These are phyloP conservation scores for Phytophthora cajani DNA, from an alignment of 352 stramenopile genomes.

Conservation along the genomic window DNA sequence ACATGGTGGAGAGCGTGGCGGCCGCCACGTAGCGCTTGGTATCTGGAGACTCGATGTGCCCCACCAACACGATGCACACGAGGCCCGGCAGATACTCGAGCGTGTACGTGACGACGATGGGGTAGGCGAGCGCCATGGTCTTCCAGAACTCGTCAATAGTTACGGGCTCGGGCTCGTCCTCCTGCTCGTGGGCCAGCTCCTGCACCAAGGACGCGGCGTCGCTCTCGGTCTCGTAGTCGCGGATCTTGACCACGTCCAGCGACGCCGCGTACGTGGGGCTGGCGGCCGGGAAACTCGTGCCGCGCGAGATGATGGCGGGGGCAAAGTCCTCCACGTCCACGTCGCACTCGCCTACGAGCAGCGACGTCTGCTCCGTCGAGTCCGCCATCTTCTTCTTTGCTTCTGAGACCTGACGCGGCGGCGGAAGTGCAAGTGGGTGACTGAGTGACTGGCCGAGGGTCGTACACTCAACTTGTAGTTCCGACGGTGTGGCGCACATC, in stretches of 20 bases:
- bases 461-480: not conserved
- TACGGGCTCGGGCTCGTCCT: constrained; percentile 48
- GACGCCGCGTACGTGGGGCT: constrained; percentile 57
- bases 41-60: constrained; percentile 63
- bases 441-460: not conserved
- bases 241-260: constrained; percentile 48
- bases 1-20: constrained; percentile 71
- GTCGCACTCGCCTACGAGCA: constrained; percentile 25
- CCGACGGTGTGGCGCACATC: not conserved
- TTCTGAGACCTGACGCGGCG: not conserved
- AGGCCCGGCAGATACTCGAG: constrained; percentile 66
- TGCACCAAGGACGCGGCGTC: constrained; percentile 25
- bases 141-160: constrained; percentile 52
- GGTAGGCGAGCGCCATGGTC: constrained; percentile 53
- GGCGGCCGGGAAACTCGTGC: constrained; percentile 54
- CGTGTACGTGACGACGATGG: constrained; percentile 57
- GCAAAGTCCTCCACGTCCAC: constrained; percentile 23
- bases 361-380: constrained; percentile 22
- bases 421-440: not conserved
- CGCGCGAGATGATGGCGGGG: constrained; percentile 56
- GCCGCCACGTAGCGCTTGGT: constrained; percentile 70
- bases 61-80: constrained; percentile 66
- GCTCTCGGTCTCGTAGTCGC: constrained; percentile 44
- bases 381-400: not conserved
- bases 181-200: constrained; percentile 35